Evolutionary conservation across 2,329 filamentous ascomycete genomes (phyloP).

Genomic region (Trichoderma arundinaceum): DNA sequence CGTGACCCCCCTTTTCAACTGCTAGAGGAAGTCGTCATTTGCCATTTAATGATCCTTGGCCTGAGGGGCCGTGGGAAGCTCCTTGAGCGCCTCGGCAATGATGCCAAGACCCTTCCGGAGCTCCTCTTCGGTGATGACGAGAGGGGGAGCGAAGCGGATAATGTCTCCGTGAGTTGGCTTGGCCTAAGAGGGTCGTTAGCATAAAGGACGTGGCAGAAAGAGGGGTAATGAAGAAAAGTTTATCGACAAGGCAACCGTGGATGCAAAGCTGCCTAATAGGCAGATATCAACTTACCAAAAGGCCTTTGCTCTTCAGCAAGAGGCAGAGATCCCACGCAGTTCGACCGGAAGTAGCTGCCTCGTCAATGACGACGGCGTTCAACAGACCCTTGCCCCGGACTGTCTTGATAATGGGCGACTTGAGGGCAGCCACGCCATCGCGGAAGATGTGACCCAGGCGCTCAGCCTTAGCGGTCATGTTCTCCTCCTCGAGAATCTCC

Average conservation of each 20-base stretch:
- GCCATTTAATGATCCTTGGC: slow-evolving; percentile 45
- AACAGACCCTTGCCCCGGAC: slow-evolving; percentile 92
- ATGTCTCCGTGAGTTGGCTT: slow-evolving; percentile 99
- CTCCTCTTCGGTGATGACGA: slow-evolving; percentile 91
- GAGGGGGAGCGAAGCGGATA: slow-evolving; percentile 93
- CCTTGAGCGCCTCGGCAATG: slow-evolving; percentile 80
- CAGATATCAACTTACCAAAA: slow-evolving; percentile 69
- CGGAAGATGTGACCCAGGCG: slow-evolving; percentile 83
- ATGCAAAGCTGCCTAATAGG: slow-evolving; percentile 15
- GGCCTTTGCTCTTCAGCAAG: slow-evolving; percentile 91
- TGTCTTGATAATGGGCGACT: slow-evolving; percentile 78
- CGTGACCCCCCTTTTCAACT: slow-evolving; percentile 15
- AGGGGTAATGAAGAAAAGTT: slow-evolving; percentile 17
- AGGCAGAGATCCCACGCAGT: slow-evolving; percentile 96
- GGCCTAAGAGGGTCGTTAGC: slow-evolving; percentile 61
- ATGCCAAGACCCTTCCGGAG: slow-evolving; percentile 77
- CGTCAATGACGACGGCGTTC: slow-evolving; percentile 96
- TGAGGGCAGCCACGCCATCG: slow-evolving; percentile 73
- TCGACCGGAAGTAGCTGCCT: slow-evolving; percentile 81
- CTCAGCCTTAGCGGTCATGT: slow-evolving; percentile 83
- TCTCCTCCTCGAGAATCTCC: slow-evolving; percentile 90
- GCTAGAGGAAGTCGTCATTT: neutral
- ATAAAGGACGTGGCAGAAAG: neutral
- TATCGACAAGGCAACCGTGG: neutral
- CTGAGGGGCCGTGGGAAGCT: slow-evolving; percentile 69